Conservation (phyloP, 768 basidiomycete species). For the Mycena chlorophos region DNA sequence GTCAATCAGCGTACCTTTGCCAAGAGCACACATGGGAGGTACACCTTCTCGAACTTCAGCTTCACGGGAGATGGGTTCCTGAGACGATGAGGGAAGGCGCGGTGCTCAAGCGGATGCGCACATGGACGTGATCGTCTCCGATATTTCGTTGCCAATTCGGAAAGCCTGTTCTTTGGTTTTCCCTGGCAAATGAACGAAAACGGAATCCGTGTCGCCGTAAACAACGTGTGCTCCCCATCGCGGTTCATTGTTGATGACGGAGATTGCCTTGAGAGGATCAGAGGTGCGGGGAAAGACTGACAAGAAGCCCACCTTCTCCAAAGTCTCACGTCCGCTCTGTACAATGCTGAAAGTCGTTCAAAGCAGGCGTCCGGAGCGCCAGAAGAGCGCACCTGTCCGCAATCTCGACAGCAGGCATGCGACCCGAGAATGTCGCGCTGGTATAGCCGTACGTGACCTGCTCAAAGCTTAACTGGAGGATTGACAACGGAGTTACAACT, state of each 20-base stretch:
- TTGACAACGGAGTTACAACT: not conserved
- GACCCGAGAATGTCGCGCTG: slow-evolving; percentile 87
- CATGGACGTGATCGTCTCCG: slow-evolving; percentile 70
- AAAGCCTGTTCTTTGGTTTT: slow-evolving; percentile 94
- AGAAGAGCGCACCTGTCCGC: slow-evolving; percentile 63
- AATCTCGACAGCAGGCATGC: slow-evolving; percentile 98
- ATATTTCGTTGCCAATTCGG: slow-evolving; percentile 88
- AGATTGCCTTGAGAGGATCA: slow-evolving; percentile 65
- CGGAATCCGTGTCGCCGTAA: slow-evolving; percentile 96
- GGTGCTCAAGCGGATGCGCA: not conserved
- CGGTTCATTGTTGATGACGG: slow-evolving; percentile 66
- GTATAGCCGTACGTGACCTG: slow-evolving; percentile 91
- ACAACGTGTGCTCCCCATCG: slow-evolving; percentile 91
- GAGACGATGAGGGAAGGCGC: not conserved
- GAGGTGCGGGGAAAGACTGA: not conserved
- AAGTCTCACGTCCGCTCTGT: slow-evolving; percentile 90
- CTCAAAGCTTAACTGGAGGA: not conserved
- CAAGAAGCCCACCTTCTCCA: slow-evolving; percentile 70
- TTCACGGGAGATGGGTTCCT: slow-evolving; percentile 87
- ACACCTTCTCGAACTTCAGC: slow-evolving; percentile 99
- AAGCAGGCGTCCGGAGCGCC: not conserved
- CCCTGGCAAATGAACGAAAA: slow-evolving; percentile 89
- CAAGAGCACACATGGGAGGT: slow-evolving; percentile 91
- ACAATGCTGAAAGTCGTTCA: slow-evolving; percentile 59
- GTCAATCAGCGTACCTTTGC: slow-evolving; percentile 54